Conservation (phyloP, 1,284 basidiomycete genomes). For the Trametes polyzona region DNA sequence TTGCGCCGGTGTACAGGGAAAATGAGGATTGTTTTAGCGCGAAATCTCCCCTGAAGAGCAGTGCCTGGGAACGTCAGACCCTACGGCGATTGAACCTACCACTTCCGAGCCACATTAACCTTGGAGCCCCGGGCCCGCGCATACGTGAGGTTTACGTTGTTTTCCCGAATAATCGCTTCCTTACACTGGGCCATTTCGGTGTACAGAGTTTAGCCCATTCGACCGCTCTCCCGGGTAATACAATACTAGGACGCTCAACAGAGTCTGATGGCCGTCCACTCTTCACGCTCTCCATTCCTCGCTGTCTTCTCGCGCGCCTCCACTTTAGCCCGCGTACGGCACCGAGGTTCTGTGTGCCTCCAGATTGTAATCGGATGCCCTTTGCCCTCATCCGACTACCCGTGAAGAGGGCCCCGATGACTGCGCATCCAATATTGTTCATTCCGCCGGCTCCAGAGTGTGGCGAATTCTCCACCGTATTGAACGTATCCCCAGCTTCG, state of each 20-base stretch:
- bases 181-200: neutral
- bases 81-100: neutral
- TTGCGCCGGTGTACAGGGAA: too few species aligned
- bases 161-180: too few species aligned
- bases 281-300: neutral
- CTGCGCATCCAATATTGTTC: neutral
- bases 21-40: neutral
- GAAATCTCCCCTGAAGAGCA: neutral
- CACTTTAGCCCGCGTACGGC: too few species aligned
- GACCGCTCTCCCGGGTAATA: neutral
- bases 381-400: conserved; percentile 1
- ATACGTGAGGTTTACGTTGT: too few species aligned
- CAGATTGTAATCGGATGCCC: too few species aligned
- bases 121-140: too few species aligned
- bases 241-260: neutral
- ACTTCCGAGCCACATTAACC: neutral
- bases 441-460: neutral
- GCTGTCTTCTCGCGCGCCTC: neutral
- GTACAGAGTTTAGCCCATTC: neutral
- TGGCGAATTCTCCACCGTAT: neutral
- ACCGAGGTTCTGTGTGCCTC: too few species aligned
- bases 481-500: neutral
- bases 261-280: conserved; percentile 5
- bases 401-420: neutral
- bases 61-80: neutral